Conservation (phyloP, 441 rosid genomes). For the Euphorbia corollata region DNA sequence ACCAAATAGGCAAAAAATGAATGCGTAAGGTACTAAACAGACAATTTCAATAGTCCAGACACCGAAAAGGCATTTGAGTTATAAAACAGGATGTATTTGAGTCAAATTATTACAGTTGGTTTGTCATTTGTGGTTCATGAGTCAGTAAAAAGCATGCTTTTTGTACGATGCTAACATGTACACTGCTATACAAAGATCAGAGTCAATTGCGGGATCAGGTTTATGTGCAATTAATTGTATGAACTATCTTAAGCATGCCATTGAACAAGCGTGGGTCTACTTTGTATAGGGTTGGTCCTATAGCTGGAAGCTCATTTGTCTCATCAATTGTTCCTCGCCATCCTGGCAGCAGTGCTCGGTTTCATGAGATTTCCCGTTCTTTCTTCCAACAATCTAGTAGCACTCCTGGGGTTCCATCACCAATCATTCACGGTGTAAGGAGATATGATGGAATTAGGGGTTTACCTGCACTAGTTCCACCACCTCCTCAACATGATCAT, state of each 20-base stretch:
- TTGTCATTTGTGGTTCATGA: neutral
- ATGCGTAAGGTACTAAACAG: no score
- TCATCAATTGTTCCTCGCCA: conserved; percentile 41
- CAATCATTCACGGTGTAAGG: conserved; percentile 30
- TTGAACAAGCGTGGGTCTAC: conserved; percentile 10
- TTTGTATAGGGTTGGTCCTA: conserved; percentile 40
- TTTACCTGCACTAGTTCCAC: conserved; percentile 24
- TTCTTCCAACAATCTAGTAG: conserved; percentile 32
- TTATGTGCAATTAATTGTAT: neutral
- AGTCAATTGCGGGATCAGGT: neutral
- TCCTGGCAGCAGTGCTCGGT: conserved; percentile 44
- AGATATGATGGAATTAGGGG: conserved; percentile 34
- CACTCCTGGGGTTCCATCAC: conserved; percentile 28
- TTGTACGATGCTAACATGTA: neutral
- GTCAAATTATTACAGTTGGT: neutral
- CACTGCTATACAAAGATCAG: no score
- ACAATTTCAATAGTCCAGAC: no score
- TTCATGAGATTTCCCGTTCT: conserved; percentile 38
- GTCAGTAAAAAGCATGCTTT: neutral
- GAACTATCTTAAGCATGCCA: conserved; percentile 1
- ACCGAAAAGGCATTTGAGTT: no score
- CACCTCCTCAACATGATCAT: conserved; percentile 29
- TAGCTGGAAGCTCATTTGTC: conserved; percentile 36
- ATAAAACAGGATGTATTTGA: no score
- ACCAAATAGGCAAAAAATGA: no score